A percentile compares a stretch with the other conserved stretches of the same genome.
Evolutionary conservation across 768 basidiomycete genomes (phyloP).

Genomic region (Hemileccinum impolitum): DNA sequence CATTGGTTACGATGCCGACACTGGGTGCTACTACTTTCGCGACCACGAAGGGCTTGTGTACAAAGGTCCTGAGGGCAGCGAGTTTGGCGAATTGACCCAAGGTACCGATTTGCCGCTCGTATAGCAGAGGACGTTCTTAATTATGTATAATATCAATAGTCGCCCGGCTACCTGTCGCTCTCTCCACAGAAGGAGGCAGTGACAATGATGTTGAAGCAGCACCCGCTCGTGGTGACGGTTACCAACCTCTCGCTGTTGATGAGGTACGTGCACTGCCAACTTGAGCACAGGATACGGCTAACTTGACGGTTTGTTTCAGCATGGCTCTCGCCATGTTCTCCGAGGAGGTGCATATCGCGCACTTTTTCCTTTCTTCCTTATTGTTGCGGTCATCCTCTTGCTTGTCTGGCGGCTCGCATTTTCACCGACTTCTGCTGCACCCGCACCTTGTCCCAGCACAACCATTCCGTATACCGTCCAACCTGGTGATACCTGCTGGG

Average conservation of each 20-base stretch:
- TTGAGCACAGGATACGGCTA: background rate
- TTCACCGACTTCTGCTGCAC: conserved; percentile 26
- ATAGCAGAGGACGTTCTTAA: background rate
- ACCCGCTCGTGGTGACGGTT: conserved; percentile 51
- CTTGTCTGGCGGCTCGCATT: conserved; percentile 62
- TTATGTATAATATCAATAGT: conserved; percentile 16
- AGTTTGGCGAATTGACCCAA: conserved; percentile 51
- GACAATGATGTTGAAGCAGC: conserved; percentile 54
- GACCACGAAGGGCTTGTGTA: conserved; percentile 48
- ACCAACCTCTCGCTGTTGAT: conserved; percentile 51
- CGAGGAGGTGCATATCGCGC: conserved; percentile 52
- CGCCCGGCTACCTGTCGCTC: conserved; percentile 27
- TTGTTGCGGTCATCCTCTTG: conserved; percentile 59
- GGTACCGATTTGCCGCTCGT: conserved; percentile 27
- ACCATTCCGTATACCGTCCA: conserved; percentile 44
- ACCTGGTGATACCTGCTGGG: conserved; percentile 67
- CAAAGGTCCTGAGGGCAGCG: conserved; percentile 60
- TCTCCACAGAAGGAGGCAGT: conserved; percentile 28
- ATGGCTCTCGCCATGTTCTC: conserved; percentile 28
- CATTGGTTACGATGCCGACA: conserved; percentile 75
- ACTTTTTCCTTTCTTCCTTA: conserved; percentile 70
- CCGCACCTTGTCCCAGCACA: conserved; percentile 34
- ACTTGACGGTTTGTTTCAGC: conserved; percentile 26
- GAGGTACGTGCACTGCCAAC: conserved; percentile 34
- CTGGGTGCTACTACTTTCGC: conserved; percentile 61